Evolutionary conservation across 2,329 filamentous ascomycete genomes (phyloP).

Genomic region (Cercospora janseana): DNA sequence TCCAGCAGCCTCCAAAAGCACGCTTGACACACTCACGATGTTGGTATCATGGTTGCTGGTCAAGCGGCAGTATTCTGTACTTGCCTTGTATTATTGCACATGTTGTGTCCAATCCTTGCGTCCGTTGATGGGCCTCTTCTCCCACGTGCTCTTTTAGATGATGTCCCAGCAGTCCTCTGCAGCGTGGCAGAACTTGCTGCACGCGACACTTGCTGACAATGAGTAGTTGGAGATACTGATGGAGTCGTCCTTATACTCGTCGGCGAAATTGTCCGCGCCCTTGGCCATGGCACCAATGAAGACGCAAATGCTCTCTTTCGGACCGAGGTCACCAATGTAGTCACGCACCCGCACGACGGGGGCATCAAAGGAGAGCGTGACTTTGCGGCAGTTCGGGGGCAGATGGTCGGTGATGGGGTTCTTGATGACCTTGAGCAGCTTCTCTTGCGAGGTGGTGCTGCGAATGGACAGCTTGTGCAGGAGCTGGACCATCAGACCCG

Average conservation of each 20-base stretch:
- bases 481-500: slow-evolving; percentile 96
- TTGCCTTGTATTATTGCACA: slow-evolving; percentile 23
- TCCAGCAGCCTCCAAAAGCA: slow-evolving; percentile 6
- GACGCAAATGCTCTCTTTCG: slow-evolving; percentile 92
- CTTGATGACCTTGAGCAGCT: slow-evolving; percentile 93
- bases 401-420: slow-evolving; percentile 97
- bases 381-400: slow-evolving; percentile 94
- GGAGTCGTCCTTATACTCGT: slow-evolving; percentile 90
- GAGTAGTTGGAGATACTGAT: slow-evolving; percentile 99
- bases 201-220: slow-evolving; percentile 93
- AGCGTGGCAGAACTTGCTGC: slow-evolving; percentile 99
- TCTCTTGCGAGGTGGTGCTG: slow-evolving; percentile 95
- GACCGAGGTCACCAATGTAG: slow-evolving; percentile 75
- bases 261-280: slow-evolving; percentile 91
- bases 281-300: slow-evolving; percentile 99
- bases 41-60: slow-evolving; percentile 28
- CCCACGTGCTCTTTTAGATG: slow-evolving; percentile 56
- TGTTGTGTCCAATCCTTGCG: slow-evolving; percentile 11
- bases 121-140: neutral
- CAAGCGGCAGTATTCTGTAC: slow-evolving; percentile 19
- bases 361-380: slow-evolving; percentile 92
- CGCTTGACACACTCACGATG: slow-evolving; percentile 24
- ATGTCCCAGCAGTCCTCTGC: slow-evolving; percentile 96
- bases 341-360: slow-evolving; percentile 82
- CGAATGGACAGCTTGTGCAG: slow-evolving; percentile 93